These are phyloP conservation scores for Xylaria sp. DNA, from an alignment of 2,329 filamentous ascomycete genomes.

Conservation along the genomic window DNA sequence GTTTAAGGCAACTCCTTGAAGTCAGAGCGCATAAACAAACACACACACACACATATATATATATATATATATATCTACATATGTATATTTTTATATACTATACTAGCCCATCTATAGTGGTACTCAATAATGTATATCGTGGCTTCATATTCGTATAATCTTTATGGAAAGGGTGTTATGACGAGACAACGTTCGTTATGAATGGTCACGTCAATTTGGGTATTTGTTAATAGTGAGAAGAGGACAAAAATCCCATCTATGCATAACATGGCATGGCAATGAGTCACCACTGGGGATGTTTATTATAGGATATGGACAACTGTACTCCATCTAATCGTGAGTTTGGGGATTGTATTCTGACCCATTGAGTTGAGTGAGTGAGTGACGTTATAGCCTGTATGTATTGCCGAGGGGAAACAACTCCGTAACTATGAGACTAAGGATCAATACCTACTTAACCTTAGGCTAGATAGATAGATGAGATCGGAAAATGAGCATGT, in stretches of 20 bases:
- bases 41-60: too few species aligned
- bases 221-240: not conserved
- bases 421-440: too few species aligned
- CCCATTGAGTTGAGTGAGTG: not conserved
- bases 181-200: not conserved
- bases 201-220: not conserved
- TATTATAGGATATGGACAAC: not conserved
- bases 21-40: too few species aligned
- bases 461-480: not conserved
- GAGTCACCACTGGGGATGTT: not conserved
- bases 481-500: not conserved
- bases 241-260: not conserved
- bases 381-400: too few species aligned
- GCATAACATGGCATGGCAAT: not conserved
- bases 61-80: not conserved
- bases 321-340: not conserved
- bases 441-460: not conserved
- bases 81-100: not conserved
- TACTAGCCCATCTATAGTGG: not conserved
- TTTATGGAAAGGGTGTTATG: not conserved
- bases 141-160: not conserved
- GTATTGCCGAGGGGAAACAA: too few species aligned
- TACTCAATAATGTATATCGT: not conserved
- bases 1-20: constrained; percentile 60
- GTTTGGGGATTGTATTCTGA: not conserved